These are phyloP conservation scores for Toxicodendron radicans DNA, from an alignment of 345 rosid genomes.

Conservation along the genomic window DNA sequence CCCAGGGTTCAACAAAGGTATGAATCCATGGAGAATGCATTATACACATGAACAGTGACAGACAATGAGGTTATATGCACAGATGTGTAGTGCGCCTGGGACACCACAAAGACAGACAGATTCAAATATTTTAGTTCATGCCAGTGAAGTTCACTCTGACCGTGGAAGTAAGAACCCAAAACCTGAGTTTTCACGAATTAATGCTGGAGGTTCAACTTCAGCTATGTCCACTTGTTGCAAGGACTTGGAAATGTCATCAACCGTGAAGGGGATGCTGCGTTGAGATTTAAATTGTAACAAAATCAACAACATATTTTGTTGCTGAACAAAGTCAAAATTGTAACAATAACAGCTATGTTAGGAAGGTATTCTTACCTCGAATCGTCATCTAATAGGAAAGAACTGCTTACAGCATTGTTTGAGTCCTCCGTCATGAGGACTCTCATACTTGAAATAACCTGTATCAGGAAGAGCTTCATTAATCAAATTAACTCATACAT, in stretches of 20 bases:
- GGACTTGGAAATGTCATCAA: conserved; percentile 96
- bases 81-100: conserved; percentile 12
- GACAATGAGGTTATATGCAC: conserved; percentile 30
- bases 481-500: conserved; percentile 2
- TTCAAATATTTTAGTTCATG: background rate
- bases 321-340: background rate
- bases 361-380: conserved; percentile 58
- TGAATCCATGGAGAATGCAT: conserved; percentile 16
- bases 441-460: conserved; percentile 96
- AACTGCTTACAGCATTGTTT: conserved; percentile 89
- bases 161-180: conserved; percentile 90
- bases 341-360: background rate
- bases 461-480: conserved; percentile 14
- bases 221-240: conserved; percentile 85
- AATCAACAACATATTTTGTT: background rate
- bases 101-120: background rate
- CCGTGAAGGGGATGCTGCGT: conserved; percentile 95
- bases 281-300: conserved; percentile 20
- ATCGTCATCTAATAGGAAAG: conserved; percentile 95
- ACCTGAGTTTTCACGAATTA: conserved; percentile 89
- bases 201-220: conserved; percentile 80
- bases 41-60: conserved; percentile 39
- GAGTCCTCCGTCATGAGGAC: conserved; percentile 97
- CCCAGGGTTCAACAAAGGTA: conserved; percentile 27
- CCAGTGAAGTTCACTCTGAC: conserved; percentile 38